Conservation (phyloP, 2,329 filamentous ascomycete species). For the Sphaerulina populicola region DNA sequence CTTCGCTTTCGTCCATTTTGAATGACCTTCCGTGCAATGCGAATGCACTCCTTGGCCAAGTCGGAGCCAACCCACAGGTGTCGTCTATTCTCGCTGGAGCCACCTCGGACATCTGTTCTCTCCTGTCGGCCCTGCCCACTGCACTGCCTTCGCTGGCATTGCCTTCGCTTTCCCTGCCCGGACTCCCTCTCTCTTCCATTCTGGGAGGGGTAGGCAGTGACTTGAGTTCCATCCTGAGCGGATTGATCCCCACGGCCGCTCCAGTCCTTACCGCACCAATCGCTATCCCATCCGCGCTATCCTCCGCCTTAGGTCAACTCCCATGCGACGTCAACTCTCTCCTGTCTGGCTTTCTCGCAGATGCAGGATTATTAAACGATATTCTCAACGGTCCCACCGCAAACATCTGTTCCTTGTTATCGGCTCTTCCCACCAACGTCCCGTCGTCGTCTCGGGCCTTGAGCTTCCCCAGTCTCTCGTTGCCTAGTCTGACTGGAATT, state of each 20-base stretch:
- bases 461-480: neutral
- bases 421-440: neutral
- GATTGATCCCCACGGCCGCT: too few relatives aligned
- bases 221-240: too few relatives aligned
- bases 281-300: neutral
- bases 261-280: neutral
- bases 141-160: neutral
- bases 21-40: neutral
- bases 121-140: neutral
- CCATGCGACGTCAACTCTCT: constrained; percentile 1
- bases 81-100: neutral
- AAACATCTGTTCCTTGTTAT: neutral
- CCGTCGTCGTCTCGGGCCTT: neutral
- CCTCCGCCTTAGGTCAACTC: neutral
- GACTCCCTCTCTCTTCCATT: neutral
- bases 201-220: too few relatives aligned
- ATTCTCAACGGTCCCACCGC: neutral
- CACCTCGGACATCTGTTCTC: neutral
- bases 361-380: too few relatives aligned
- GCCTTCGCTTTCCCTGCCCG: neutral
- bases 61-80: neutral
- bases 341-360: neutral
- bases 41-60: neutral
- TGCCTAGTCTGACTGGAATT: neutral
- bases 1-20: neutral